Conservation (phyloP, 2,329 filamentous ascomycete species). For the Fusarium hostae region DNA sequence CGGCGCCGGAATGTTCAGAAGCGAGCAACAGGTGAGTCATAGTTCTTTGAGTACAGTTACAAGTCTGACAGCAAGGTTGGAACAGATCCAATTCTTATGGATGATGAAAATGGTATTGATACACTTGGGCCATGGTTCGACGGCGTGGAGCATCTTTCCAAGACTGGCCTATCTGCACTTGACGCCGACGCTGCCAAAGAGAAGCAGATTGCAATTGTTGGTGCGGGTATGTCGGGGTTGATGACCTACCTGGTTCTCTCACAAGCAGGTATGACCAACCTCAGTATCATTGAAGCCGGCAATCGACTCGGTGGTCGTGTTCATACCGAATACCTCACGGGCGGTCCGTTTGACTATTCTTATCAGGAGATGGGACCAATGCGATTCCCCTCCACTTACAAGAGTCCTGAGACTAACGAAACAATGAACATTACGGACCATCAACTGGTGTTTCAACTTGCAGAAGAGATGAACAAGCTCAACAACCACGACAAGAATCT, state of each 20-base stretch:
- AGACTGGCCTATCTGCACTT: background rate
- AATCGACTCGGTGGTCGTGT: constrained; percentile 11
- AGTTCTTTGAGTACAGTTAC: rapidly evolving
- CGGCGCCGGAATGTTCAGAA: background rate
- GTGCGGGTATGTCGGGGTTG: background rate
- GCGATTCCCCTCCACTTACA: constrained; percentile 11
- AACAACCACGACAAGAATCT: constrained; percentile 9
- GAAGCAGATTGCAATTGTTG: constrained; percentile 1
- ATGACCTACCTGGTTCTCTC: constrained; percentile 8
- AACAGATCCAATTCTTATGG: background rate
- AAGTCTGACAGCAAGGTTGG: rapidly evolving
- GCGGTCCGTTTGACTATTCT: constrained; percentile 11
- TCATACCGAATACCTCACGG: background rate
- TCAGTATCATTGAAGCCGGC: constrained; percentile 5
- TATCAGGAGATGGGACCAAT: constrained; percentile 24
- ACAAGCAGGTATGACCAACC: constrained; percentile 15
- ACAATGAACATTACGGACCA: constrained; percentile 21
- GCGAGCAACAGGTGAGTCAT: background rate
- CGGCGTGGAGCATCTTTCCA: background rate
- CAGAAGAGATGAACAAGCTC: constrained; percentile 13
- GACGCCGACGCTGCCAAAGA: background rate
- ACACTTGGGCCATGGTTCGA: constrained; percentile 1
- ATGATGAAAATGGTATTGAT: background rate
- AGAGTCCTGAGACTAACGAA: constrained; percentile 1
- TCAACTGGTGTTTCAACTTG: background rate